Base-by-base conservation (phyloP, 2,329 filamentous ascomycete genomes). In the Rutstroemia sp. region DNA sequence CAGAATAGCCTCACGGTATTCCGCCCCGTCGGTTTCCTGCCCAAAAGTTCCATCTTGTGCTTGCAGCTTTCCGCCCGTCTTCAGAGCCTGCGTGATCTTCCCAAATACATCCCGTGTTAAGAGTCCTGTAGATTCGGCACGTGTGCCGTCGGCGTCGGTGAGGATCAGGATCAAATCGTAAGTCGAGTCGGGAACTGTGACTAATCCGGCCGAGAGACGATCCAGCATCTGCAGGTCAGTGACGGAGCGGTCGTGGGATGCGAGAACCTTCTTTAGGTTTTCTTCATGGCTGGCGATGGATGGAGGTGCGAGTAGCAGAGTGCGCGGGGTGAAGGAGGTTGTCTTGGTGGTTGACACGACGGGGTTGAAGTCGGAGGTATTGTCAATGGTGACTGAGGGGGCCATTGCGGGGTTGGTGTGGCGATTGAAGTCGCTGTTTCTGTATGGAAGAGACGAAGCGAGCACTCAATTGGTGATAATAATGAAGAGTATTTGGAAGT, bases 211-310 rank as follows among this genome's bases (percentile, higher is more conserved):
- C 2, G 88, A 84, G 42, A 99, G 81, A 51, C 94, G 89, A 75
- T 99, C 94, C 60, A 99, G 87, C 94, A 99, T 99, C 73, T 97
- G 94, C 53, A 99, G 79, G 69, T 99, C 94, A 60, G 91, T 92
- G 47, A 80, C 77, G 61, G 79, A 75, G 68, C 90, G 86, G 71
- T 94, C 84, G 75, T 89, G 84, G 57, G 83, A 76, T 58, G 83
- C 78, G 67, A 95, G 82, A 60, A 94, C 78, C 63, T 77, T 75
- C 62, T 83, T 81, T 62, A 97, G 79, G 66, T 84, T 84, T 63
- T 89, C 86, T 64, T 92, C 89, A 72, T 95, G 87, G 55, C 89
- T 83, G 63, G 94, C 87, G 66, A 97, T 82, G 23, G 91, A 95
- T 12, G 94, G 92, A 53, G 94, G 92, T 34, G 92, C 91, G 60